Evolutionary conservation across 2,329 filamentous ascomycete genomes (phyloP), one percentile per base, ranked within the genome.

Genomic region (Didymella glomerata): DNA sequence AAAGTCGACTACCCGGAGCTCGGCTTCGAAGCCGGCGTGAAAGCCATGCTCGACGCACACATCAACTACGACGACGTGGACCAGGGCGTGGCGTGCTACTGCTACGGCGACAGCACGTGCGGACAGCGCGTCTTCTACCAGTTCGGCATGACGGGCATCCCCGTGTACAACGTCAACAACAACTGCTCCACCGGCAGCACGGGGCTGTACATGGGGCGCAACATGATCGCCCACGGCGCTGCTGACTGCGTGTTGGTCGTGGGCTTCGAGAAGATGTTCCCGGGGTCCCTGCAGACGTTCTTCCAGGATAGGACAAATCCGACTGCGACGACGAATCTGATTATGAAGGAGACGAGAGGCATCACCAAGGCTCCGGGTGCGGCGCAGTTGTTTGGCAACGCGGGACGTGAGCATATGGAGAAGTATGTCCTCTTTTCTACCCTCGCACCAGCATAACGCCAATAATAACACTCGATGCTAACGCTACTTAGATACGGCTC

Each of bases 111-210:
- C 82, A 93, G 88, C 64, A 97, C 94, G 55, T 95, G 91, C 79
- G 94, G 94, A 47, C 94, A 98, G 83, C 90, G 94, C 66, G 93
- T 98, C 73, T 97, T 98, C 81, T 98, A 98, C 81, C 94, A 98
- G 81, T 97, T 98, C 78, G 95, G 94, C 82, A 93, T 98, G 89
- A 97, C 93, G 42, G 85, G 90, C 73, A 97, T 98, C 70, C 94
- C 94, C 72, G 92, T 98, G 76, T 93, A 96, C 84, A 98, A 98
- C 74, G 92, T 97, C 74, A 98, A 97, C 86, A 98, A 98, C 85
- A 97, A 97, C 83, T 98, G 94, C 84, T 92, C 91, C 4, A 98
- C 94, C 0, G 95, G 94, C n/a, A 93, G 90, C 4, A 97, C 94
- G 0, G 95, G 94, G 9, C 82, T 98, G 57, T 88, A 89, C 74